These are phyloP conservation scores for Proliferodiscus dingleyae DNA, from an alignment of 2,329 filamentous ascomycete genomes.

Conservation along the genomic window DNA sequence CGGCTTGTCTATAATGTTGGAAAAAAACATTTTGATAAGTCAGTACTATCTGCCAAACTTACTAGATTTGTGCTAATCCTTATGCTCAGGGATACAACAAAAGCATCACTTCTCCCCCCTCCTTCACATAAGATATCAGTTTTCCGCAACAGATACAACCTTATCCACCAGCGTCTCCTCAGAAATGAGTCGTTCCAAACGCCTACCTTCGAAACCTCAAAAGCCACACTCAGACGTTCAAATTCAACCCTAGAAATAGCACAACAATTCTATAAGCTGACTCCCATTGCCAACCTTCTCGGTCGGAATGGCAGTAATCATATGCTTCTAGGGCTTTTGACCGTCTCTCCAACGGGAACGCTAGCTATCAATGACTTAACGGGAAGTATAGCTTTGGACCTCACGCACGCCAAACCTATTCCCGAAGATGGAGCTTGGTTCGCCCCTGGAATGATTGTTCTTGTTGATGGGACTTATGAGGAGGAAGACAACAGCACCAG, in stretches of 20 bases:
- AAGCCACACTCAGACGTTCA: conserved; percentile 51
- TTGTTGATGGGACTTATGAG: conserved; percentile 94
- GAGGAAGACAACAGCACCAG: conserved; percentile 74
- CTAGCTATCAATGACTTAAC: conserved; percentile 82
- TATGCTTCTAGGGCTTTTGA: conserved; percentile 79
- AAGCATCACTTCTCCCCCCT: conserved; percentile 68
- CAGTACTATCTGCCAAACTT: conserved; percentile 28
- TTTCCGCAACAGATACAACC: conserved; percentile 86
- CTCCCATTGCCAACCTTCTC: conserved; percentile 69
- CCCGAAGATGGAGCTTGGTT: conserved; percentile 89
- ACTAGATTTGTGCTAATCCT: conserved; percentile 8
- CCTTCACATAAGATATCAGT: conserved; percentile 77
- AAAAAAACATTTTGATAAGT: conserved; percentile 91
- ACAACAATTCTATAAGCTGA: conserved; percentile 77
- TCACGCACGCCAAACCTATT: conserved; percentile 74
- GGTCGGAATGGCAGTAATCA: conserved; percentile 81
- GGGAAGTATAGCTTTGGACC: conserved; percentile 79
- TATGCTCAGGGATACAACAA: conserved; percentile 48
- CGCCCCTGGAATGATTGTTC: conserved; percentile 89
- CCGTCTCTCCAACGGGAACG: conserved; percentile 73
- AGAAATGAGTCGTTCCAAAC: conserved; percentile 91
- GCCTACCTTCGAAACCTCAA: conserved; percentile 63
- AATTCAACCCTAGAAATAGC: conserved; percentile 47
- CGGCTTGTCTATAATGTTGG: conserved; percentile 67
- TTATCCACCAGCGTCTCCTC: conserved; percentile 86